Evolutionary conservation across 352 stramenopile species (phyloP).

Genomic region (Globisporangium lucens): DNA sequence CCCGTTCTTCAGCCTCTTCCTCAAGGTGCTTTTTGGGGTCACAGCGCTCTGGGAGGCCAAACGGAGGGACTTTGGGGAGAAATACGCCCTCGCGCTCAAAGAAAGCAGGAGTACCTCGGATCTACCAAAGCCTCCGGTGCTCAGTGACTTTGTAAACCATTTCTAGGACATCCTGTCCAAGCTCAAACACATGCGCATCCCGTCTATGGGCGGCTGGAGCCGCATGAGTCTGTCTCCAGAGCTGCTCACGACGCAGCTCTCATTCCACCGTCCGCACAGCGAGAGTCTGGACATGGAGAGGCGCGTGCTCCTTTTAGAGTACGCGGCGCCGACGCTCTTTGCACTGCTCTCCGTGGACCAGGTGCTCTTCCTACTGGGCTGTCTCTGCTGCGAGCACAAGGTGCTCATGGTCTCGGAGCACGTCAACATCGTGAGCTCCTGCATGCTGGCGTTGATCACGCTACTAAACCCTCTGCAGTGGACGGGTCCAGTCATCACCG

Average conservation of each 20-base stretch:
- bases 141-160: slow-evolving; percentile 58
- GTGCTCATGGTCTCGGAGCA: slow-evolving; percentile 75
- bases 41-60: slow-evolving; percentile 67
- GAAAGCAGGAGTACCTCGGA: slow-evolving; percentile 13
- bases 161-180: slow-evolving; percentile 64
- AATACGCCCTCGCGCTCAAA: slow-evolving; percentile 25
- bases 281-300: slow-evolving; percentile 50
- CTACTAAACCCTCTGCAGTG: slow-evolving; percentile 68
- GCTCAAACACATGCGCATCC: slow-evolving; percentile 58
- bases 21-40: slow-evolving; percentile 78
- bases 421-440: slow-evolving; percentile 72
- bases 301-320: slow-evolving; percentile 65
- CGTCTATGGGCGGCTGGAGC: slow-evolving; percentile 74
- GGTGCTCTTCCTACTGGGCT: slow-evolving; percentile 72
- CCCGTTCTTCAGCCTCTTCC: slow-evolving; percentile 84
- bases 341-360: slow-evolving; percentile 73
- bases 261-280: slow-evolving; percentile 76
- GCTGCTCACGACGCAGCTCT: slow-evolving; percentile 59
- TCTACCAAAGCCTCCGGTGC: slow-evolving; percentile 24
- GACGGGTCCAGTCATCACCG: slow-evolving; percentile 71
- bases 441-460: slow-evolving; percentile 69
- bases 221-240: slow-evolving; percentile 53
- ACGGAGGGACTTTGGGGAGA: slow-evolving; percentile 32
- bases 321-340: slow-evolving; percentile 67
- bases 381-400: slow-evolving; percentile 73